Conservation (phyloP, 352 stramenopile genomes). For the Stramenopiles sp. region DNA sequence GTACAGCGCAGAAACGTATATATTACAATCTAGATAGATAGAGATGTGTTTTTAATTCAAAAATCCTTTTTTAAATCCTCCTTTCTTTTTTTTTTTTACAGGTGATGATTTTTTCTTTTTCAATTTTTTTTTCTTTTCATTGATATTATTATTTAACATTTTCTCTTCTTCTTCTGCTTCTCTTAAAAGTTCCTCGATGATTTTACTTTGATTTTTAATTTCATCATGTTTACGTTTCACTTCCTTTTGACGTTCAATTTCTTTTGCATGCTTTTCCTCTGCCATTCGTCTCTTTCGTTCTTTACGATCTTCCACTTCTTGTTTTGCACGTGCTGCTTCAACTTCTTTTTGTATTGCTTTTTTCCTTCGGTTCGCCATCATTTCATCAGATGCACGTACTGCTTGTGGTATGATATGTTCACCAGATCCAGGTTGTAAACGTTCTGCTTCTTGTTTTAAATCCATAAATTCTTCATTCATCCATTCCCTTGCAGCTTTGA, state of each 20-base stretch:
- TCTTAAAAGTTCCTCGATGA: neutral
- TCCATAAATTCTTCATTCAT: slow-evolving; percentile 9
- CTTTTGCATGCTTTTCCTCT: neutral
- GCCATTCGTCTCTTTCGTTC: neutral
- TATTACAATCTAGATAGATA: neutral
- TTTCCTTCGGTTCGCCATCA: neutral
- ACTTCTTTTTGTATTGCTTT: neutral
- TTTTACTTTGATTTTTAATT: neutral
- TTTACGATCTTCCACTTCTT: neutral
- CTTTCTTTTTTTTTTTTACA: neutral
- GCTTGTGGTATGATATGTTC: neutral
- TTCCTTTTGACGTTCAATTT: neutral
- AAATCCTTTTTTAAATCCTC: slow-evolving; percentile 7
- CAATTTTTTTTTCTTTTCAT: too few species aligned
- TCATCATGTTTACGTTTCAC: neutral
- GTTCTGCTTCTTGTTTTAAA: neutral
- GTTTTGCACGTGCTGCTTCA: neutral
- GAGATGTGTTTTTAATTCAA: neutral
- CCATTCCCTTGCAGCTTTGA: slow-evolving; percentile 1
- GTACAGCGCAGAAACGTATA: too few species aligned
- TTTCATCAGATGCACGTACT: neutral
- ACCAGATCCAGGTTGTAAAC: neutral
- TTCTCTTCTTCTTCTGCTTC: neutral
- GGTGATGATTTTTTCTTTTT: too few species aligned
- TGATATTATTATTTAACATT: too few species aligned